phyloP scores from a whole-genome alignment of 225 moss, liverwort and hornwort species.

The Lunularia cruciata region DNA sequence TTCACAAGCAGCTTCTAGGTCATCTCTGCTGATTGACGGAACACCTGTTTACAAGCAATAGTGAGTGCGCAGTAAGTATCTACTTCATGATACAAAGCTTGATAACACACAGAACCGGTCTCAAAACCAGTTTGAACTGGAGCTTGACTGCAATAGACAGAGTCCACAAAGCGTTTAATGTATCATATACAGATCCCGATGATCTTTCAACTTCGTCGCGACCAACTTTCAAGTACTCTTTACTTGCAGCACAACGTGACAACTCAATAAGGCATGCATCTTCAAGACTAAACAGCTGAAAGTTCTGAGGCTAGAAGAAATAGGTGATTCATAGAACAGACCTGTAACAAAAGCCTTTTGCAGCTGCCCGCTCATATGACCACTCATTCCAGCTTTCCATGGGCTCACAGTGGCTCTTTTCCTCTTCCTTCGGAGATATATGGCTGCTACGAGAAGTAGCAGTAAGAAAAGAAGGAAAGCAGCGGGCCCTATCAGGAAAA shows the following conservation, averaged over 20 bases:
- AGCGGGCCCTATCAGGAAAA: conserved; percentile 41
- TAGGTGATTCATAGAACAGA: neutral
- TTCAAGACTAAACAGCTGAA: too few species aligned
- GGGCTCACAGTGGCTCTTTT: conserved; percentile 47
- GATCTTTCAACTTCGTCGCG: neutral
- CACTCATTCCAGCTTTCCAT: conserved; percentile 58
- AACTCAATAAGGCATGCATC: neutral
- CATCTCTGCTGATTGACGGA: conserved; percentile 52
- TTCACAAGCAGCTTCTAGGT: conserved; percentile 75
- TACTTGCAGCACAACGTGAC: neutral
- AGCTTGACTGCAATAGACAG: neutral
- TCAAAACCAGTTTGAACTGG: too few species aligned
- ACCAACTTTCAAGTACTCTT: neutral
- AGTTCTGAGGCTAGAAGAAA: neutral
- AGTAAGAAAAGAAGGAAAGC: conserved; percentile 30
- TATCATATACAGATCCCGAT: too few species aligned
- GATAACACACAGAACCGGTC: too few species aligned
- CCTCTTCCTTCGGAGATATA: conserved; percentile 37
- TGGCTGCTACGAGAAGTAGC: conserved; percentile 34
- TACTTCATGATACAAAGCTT: neutral
- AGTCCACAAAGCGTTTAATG: neutral
- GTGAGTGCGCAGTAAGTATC: neutral
- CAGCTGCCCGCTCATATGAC: conserved; percentile 47
- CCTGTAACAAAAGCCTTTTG: conserved; percentile 63
- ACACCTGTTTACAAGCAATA: conserved; percentile 32